A percentile compares a stretch with the other conserved stretches of the same genome.
Evolutionary conservation across 352 stramenopile species (phyloP).

Genomic region (Globisporangium camurandrum): DNA sequence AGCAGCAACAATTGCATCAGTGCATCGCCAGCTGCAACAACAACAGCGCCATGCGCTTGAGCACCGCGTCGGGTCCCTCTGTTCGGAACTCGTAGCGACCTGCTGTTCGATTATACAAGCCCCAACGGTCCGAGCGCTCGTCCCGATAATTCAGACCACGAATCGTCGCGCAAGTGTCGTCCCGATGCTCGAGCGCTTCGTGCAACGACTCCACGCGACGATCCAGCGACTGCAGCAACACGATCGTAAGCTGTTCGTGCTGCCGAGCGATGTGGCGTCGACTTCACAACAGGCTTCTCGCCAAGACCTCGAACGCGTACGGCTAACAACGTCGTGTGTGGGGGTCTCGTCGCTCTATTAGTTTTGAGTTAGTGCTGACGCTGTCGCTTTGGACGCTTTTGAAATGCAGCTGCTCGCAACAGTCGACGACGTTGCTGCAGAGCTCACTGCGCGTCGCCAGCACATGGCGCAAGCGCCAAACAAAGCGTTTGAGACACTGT

Average conservation of each 20-base stretch:
- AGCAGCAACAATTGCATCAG: background rate
- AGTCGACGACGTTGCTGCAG: constrained; percentile 2
- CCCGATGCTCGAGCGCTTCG: constrained; percentile 6
- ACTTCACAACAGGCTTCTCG: background rate
- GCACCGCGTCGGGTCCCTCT: constrained; percentile 18
- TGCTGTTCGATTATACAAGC: constrained; percentile 20
- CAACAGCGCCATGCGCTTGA: constrained; percentile 14
- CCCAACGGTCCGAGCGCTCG: constrained; percentile 13
- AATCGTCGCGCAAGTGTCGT: constrained; percentile 1
- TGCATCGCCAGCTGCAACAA: background rate
- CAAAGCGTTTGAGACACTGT: constrained; percentile 4
- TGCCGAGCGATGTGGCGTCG: background rate
- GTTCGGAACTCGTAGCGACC: constrained; percentile 25
- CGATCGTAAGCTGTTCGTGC: background rate
- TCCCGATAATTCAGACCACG: constrained; percentile 1
- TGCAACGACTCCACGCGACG: constrained; percentile 4
- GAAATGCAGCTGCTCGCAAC: constrained; percentile 2
- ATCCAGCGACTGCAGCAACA: background rate
- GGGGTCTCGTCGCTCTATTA: background rate
- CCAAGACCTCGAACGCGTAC: constrained; percentile 4
- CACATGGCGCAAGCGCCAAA: constrained; percentile 3
- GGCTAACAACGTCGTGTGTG: background rate
- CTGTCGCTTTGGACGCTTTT: background rate
- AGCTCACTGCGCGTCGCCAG: constrained; percentile 8
- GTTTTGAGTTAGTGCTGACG: background rate